These are phyloP conservation scores for Halophytophthora batemanensis DNA, from an alignment of 352 stramenopile species.

Conservation along the genomic window DNA sequence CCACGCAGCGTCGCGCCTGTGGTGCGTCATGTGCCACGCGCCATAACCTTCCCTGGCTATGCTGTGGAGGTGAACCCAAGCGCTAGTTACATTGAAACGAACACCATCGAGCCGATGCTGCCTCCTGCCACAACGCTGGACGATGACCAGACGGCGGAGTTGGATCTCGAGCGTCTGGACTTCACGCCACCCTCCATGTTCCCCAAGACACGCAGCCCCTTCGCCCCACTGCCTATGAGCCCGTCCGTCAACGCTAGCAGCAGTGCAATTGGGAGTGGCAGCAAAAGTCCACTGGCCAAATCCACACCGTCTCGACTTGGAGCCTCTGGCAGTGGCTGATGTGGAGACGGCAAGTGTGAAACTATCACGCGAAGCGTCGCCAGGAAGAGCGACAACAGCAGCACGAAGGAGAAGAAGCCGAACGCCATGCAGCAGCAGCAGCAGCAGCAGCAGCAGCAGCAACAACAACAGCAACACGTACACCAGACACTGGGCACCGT, in stretches of 20 bases:
- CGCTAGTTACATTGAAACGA: constrained; percentile 51
- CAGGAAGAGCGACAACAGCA: background rate
- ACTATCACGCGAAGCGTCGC: constrained; percentile 21
- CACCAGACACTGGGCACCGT: background rate
- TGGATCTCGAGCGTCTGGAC: constrained; percentile 13
- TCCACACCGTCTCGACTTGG: background rate
- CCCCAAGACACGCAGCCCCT: constrained; percentile 30
- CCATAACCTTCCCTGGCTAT: constrained; percentile 39
- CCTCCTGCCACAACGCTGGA: constrained; percentile 19
- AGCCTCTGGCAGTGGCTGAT: no score
- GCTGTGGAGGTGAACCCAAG: constrained; percentile 51
- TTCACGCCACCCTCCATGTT: constrained; percentile 51
- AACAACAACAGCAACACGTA: constrained; percentile 2
- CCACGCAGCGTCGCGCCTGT: constrained; percentile 14
- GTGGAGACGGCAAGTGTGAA: constrained; percentile 12
- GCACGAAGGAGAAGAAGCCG: no score
- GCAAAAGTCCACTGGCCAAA: constrained; percentile 12
- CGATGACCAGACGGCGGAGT: constrained; percentile 5
- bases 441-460: constrained; percentile 12
- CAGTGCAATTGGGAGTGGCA: background rate
- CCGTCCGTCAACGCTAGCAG: background rate
- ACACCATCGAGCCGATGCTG: constrained; percentile 55
- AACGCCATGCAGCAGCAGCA: no score
- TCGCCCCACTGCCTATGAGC: constrained; percentile 11
- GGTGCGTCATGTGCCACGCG: constrained; percentile 30